A percentile compares a stretch with the other conserved stretches of the same genome.
Conservation (phyloP, 805 yeast genomes). For the Saccharomycopsis fermentans region DNA sequence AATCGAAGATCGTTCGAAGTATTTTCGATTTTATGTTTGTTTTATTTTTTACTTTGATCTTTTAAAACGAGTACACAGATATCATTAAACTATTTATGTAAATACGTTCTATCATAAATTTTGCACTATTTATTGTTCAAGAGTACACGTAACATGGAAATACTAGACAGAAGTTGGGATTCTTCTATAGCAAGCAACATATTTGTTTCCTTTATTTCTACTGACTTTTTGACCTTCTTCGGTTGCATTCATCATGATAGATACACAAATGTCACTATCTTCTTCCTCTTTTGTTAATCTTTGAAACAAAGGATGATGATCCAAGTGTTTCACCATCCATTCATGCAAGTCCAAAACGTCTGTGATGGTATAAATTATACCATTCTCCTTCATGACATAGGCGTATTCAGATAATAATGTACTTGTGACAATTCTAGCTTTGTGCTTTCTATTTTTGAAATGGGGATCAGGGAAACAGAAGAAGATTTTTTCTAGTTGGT, state of each 20-base stretch:
- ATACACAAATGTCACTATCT: constrained; percentile 65
- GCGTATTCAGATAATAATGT: constrained; percentile 90
- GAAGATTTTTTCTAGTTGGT: constrained; percentile 82
- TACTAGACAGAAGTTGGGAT: constrained; percentile 43
- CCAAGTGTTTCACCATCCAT: constrained; percentile 94
- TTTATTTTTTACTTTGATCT: neutral
- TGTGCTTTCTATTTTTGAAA: constrained; percentile 93
- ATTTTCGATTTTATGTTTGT: neutral
- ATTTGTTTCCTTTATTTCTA: constrained; percentile 81
- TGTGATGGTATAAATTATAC: constrained; percentile 86
- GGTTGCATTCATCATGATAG: constrained; percentile 82
- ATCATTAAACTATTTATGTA: constrained; percentile 19
- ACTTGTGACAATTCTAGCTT: constrained; percentile 88
- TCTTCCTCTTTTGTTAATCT: constrained; percentile 77
- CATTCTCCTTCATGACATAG: constrained; percentile 75
- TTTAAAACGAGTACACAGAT: neutral
- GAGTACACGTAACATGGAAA: constrained; percentile 9
- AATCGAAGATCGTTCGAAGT: no score
- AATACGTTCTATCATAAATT: constrained; percentile 20
- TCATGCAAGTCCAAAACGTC: constrained; percentile 88
- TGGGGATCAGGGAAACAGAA: constrained; percentile 99
- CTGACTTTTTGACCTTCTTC: constrained; percentile 97
- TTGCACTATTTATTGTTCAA: neutral
- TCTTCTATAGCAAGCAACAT: constrained; percentile 77
- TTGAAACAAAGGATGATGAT: constrained; percentile 84